Base-by-base conservation (phyloP, 2,329 filamentous ascomycete species). In the Hortaea sp. region DNA sequence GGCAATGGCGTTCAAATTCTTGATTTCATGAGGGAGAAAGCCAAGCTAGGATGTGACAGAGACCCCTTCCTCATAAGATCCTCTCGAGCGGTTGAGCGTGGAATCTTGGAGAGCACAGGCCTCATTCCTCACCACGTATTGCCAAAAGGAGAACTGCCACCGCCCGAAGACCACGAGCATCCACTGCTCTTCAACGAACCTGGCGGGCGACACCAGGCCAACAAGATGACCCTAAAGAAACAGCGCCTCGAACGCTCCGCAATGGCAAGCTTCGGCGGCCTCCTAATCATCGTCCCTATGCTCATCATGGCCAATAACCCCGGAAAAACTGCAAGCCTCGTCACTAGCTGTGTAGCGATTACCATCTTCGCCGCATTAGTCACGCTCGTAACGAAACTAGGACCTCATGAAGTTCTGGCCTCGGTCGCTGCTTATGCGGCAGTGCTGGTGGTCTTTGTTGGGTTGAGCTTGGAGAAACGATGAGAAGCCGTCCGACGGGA, bases 371-470 rank as follows among this genome's bases (percentile, higher is more conserved):
- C 47, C 5, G 35, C 44, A 5, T 27, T 42, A 7, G 37, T 48
- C 13, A 42, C 47, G 5, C 39, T 41, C 10, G 20, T 28, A 7
- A 48, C 39, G 5, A 20, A 43, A 7, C 29, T 50, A 37, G 39
- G 41, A 4, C 44, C 50, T 6, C 35, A 47, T 7, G 44, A 50
- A 12, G 38, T 50, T 6, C 38, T 52, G 28, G 50, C 35, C 5
- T 34, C 39, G 10, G 48, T 45, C 3, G 48, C 50, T 6, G 50
- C 38, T 6, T 50, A 50, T 31, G 50, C 50, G 13, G 47, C 47
- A 9, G 47, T 49, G 5, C 27, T 49, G 31, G 47, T 49, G n/a
- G 43, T 49, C 4, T 49, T 46, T 12, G 47, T 43, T 10, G 43
- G 47, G 10, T 40, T 42, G 42, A 48, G 20, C 38, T 27, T 39